phyloP scores from a whole-genome alignment of 2,329 filamentous ascomycete species.

The Colletotrichum sidae region DNA sequence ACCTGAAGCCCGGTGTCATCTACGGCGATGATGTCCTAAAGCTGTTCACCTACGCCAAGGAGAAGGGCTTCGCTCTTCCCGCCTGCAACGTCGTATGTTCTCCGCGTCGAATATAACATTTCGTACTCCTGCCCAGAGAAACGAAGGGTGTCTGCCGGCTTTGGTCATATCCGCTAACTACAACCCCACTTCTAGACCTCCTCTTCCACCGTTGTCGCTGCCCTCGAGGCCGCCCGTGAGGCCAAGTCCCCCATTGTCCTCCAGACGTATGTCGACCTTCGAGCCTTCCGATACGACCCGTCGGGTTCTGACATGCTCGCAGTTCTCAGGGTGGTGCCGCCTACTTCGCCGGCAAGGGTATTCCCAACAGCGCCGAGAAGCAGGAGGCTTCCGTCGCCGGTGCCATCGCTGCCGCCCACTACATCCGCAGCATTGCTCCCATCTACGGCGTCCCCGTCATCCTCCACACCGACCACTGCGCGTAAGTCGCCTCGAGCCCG shows the following conservation, averaged over 20 bases:
- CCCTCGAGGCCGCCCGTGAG: constrained; percentile 95
- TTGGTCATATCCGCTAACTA: constrained; percentile 30
- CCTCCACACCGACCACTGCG: constrained; percentile 98
- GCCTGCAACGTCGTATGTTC: constrained; percentile 79
- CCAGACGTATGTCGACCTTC: constrained; percentile 67
- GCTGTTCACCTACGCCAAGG: constrained; percentile 91
- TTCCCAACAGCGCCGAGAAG: constrained; percentile 76
- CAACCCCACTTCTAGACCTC: constrained; percentile 64
- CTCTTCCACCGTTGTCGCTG: constrained; percentile 83
- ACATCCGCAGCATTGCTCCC: constrained; percentile 89
- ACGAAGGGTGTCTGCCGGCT: not conserved
- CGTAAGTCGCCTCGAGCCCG: constrained; percentile 47
- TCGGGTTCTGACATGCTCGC: constrained; percentile 16
- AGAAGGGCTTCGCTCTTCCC: constrained; percentile 89
- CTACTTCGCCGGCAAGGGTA: constrained; percentile 92
- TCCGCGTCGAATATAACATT: not conserved
- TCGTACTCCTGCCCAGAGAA: not conserved
- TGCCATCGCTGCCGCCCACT: constrained; percentile 89
- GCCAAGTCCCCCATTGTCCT: constrained; percentile 92
- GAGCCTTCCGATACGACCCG: not conserved
- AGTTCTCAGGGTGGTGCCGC: constrained; percentile 89
- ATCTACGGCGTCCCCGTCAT: constrained; percentile 90
- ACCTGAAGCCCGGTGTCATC: constrained; percentile 65
- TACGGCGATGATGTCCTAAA: constrained; percentile 65
- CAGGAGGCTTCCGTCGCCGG: constrained; percentile 92